Percentiles rank a stretch among this genome's conserved stretches.
Evolutionary conservation across 1,139 yeast genomes (phyloP).

Genomic region (Sugiyamaella paludigena): DNA sequence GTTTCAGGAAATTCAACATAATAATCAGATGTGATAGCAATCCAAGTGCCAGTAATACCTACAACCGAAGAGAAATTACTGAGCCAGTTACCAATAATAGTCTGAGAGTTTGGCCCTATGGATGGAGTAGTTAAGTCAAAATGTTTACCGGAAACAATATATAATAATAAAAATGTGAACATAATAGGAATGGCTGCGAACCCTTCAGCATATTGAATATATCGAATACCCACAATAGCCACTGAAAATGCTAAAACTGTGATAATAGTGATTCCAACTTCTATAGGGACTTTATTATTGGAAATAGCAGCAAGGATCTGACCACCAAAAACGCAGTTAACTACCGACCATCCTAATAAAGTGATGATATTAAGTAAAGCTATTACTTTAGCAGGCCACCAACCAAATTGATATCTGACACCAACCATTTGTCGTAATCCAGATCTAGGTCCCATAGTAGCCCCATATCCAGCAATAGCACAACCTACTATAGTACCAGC

Average conservation of each 20-base stretch:
- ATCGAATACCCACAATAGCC: constrained; percentile 73
- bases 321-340: constrained; percentile 82
- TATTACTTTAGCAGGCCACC: constrained; percentile 76
- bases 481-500: constrained; percentile 67
- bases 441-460: constrained; percentile 82
- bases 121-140: constrained; percentile 45
- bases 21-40: constrained; percentile 82
- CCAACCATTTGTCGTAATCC: constrained; percentile 87
- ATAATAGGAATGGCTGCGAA: constrained; percentile 68
- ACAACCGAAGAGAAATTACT: constrained; percentile 72
- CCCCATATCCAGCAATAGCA: constrained; percentile 72
- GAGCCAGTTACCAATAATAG: constrained; percentile 63
- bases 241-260: constrained; percentile 61
- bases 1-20: constrained; percentile 78
- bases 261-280: constrained; percentile 71
- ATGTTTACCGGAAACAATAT: constrained; percentile 62
- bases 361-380: constrained; percentile 69
- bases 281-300: constrained; percentile 59
- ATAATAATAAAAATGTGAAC: constrained; percentile 64
- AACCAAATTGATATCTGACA: constrained; percentile 74
- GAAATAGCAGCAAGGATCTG: constrained; percentile 69
- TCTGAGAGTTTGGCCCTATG: constrained; percentile 40
- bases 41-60: constrained; percentile 88
- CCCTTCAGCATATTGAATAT: constrained; percentile 66
- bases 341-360: constrained; percentile 84